Base-by-base conservation (phyloP, 139 green algal genomes). In the Volvox reticuliferus region DNA sequence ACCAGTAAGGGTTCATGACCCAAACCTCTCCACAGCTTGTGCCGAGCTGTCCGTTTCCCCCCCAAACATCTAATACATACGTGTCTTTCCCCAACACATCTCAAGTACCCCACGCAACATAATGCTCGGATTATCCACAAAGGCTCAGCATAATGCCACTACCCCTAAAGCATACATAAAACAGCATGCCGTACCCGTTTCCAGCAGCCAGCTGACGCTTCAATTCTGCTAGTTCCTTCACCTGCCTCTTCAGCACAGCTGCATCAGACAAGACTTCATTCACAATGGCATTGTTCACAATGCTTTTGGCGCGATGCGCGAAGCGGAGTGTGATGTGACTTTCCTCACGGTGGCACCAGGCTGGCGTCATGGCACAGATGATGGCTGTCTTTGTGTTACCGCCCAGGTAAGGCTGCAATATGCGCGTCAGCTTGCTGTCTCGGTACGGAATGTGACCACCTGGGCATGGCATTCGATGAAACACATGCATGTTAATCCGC, bases 371-470 rank as follows among this genome's bases (percentile, higher is more conserved):
- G 90, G 96, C 97, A 91, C 96, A 98, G 87, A 99, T 99, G 94
- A 99, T 98, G 79, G 97, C 97, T 0, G 98, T 99, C 92, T 99
- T 99, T 44, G 98, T 95, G 90, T 99, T 99, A 77, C 98, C 98
- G 62, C 98, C 98, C 86, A 99, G 95, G 0, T 96, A 97, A 1
- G 97, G 96, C 95, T 99, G 98, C 83, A 99, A 94, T 89, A 99
- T 99, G 89, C 97, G 95, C 0, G 97, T 98, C 18, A 99, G 96
- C 96, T 99, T 99, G 67, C 92, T 96, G 92, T 99, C 97, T 17
- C 97, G 92, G 94, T 98, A 99, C 1, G 97, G 97, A 65, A 99
- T 98, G 94, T 98, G 96, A 33, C 92, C 93, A 36, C 96, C 95
- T 97, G 91, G n/a, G 21, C 21, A 28, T 73, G 12, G 65, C 65